Evolutionary conservation across 2,329 filamentous ascomycete species (phyloP).

Genomic region (Paecilomyces sp.): DNA sequence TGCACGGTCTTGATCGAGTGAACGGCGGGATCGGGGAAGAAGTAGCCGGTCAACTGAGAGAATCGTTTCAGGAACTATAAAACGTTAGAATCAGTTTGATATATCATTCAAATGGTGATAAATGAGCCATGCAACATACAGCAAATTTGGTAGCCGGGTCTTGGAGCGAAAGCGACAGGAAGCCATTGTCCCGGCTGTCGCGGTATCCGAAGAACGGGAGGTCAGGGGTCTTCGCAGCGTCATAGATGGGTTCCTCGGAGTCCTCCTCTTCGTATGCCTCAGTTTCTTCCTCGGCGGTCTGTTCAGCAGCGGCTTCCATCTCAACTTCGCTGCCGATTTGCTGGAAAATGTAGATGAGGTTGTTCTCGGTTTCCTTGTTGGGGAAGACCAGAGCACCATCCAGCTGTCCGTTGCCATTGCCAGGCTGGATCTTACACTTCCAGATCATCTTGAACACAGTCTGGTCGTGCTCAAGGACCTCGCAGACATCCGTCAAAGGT

Average conservation of each 20-base stretch:
- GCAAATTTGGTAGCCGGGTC: constrained; percentile 63
- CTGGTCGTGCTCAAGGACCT: constrained; percentile 22
- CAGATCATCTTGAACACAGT: constrained; percentile 23
- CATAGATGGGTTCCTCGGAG: constrained; percentile 16
- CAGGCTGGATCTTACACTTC: constrained; percentile 22
- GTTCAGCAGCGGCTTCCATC: constrained; percentile 1
- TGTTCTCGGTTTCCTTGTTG: constrained; percentile 19
- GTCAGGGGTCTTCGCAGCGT: constrained; percentile 4
- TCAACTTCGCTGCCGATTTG: constrained; percentile 21
- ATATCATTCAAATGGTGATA: background rate
- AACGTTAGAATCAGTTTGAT: constrained; percentile 4
- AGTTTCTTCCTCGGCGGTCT: constrained; percentile 3
- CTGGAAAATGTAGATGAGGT: constrained; percentile 28
- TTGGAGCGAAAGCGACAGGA: constrained; percentile 52
- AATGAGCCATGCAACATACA: constrained; percentile 44
- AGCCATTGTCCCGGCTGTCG: constrained; percentile 39
- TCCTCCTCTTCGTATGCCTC: constrained; percentile 18
- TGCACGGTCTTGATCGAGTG: constrained; percentile 48
- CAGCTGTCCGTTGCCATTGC: constrained; percentile 12
- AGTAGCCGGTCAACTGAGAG: constrained; percentile 71
- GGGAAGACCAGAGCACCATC: constrained; percentile 24
- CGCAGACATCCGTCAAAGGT: constrained; percentile 25
- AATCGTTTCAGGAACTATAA: constrained; percentile 70
- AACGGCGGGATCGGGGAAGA: constrained; percentile 65
- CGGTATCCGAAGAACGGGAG: constrained; percentile 15